Conservation (phyloP, 208 protist species). For the Crithidia acanthocephali region DNA sequence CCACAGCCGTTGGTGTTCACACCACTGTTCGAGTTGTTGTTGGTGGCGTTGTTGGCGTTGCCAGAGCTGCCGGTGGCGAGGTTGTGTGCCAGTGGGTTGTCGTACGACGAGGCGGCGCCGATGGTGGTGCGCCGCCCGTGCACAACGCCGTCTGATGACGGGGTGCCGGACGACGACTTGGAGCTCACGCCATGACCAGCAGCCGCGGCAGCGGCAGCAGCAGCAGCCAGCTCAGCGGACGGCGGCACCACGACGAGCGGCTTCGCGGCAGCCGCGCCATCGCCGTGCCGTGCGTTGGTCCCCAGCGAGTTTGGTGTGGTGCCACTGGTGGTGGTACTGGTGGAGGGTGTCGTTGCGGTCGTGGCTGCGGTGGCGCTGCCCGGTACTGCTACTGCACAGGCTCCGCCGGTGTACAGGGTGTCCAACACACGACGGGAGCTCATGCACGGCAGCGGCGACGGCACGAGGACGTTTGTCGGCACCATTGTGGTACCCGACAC, state of each 20-base stretch:
- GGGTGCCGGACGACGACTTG: conserved; percentile 4
- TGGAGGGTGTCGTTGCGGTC: background rate
- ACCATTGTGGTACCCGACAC: too few species aligned
- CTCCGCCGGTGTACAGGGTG: background rate
- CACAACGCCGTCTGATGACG: conserved; percentile 3
- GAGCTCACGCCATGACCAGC: background rate
- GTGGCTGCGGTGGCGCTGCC: background rate
- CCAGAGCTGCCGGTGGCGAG: background rate
- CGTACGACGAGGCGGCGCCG: conserved; percentile 8
- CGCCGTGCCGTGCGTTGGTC: background rate
- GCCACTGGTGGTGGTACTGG: background rate
- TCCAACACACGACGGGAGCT: conserved; percentile 10
- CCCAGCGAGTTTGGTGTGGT: background rate
- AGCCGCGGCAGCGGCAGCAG: background rate
- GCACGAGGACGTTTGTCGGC: too few species aligned
- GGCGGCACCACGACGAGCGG: conserved; percentile 30
- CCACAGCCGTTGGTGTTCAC: too few species aligned
- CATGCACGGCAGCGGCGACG: conserved; percentile 3
- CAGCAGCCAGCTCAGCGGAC: conserved; percentile 6
- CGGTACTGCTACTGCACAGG: background rate
- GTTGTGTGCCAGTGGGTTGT: conserved; percentile 32
- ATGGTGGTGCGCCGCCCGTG: background rate
- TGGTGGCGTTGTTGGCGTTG: too few species aligned
- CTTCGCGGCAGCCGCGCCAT: conserved; percentile 5
- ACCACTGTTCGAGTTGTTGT: too few species aligned